Conservation (phyloP, 1,284 basidiomycete genomes). For the Rhodotorula sp. region DNA sequence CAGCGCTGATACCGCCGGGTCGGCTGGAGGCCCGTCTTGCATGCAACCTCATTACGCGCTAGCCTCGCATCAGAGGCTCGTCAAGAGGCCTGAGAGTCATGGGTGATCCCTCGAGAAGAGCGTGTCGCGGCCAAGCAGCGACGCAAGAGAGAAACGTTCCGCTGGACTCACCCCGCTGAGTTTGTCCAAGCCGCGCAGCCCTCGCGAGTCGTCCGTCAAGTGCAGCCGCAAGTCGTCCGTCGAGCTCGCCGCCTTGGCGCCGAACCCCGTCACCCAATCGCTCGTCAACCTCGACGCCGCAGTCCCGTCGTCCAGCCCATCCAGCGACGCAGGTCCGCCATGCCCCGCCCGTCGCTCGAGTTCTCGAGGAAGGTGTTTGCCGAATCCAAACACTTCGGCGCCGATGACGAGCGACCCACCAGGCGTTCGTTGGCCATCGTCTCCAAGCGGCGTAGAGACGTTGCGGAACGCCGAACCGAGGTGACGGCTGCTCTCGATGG, state of each 20-base stretch:
- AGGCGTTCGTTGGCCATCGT: conserved; percentile 35
- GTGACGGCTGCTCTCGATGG: conserved; percentile 31
- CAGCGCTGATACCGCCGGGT: no score
- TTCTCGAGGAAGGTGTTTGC: conserved; percentile 22
- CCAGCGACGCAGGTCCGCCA: background rate
- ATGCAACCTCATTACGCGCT: no score
- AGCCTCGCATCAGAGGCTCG: no score
- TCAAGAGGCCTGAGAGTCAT: background rate
- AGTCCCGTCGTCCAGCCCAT: conserved; percentile 10
- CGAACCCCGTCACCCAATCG: conserved; percentile 20
- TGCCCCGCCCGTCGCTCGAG: conserved; percentile 15
- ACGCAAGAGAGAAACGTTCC: background rate
- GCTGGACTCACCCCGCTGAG: conserved; percentile 22
- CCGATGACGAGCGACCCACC: conserved; percentile 38
- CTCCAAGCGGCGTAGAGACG: conserved; percentile 19
- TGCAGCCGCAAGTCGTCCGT: conserved; percentile 3
- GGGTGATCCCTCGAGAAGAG: background rate
- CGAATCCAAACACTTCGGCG: conserved; percentile 39
- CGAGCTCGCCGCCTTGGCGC: background rate
- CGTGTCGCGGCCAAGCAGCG: background rate
- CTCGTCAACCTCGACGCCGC: background rate
- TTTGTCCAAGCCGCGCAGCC: background rate
- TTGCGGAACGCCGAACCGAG: conserved; percentile 13
- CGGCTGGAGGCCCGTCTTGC: no score
- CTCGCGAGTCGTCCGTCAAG: background rate